Evolutionary conservation across 2,329 filamentous ascomycete species (phyloP), one percentile per base, ranked within the genome.

Genomic region (Thelonectria rubi): DNA sequence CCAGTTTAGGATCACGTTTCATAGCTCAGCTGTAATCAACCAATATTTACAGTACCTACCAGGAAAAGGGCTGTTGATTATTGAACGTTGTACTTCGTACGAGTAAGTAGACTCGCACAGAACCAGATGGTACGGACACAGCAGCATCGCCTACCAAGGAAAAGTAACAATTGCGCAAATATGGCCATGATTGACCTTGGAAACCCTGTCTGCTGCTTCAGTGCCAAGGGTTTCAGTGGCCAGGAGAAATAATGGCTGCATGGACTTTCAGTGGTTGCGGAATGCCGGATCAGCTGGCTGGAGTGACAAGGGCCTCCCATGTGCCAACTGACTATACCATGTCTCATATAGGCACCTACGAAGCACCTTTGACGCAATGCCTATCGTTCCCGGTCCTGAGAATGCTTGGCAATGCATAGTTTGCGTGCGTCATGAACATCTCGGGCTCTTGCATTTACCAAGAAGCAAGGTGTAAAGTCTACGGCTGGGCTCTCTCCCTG

Each of bases 201-300:
- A 14, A 26, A 60, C 51, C 51, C 37, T 60, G 57, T 49, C 18
- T 30, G 18, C 40, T 24, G 47, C 24, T 32, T 52, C 32, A 52
- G 55, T 55, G 58, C 58, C 20, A 46, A 54, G 21, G 24, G 58
- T 60, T 55, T 50, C 45, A 55, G 30, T 46, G 15, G 14, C 45
- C 32, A 40, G 40, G 24, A 40, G 21, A 46, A 51, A 47, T n/a
- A 45, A 50, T 18, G 46, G 37, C 30, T 48, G 18, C 49, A 40
- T 37, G 46, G 30, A 14, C 48, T 20, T 8, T 47, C 18, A 30
- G 40, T 24, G 39, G 40, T 43, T 21, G 30, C 43, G 46, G 47
- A 50, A 26, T 50, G 47, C 46, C 47, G 14, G n/a, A 47, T 40
- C 14, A 55, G 18, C 47, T 55, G 47, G 26, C 26, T 8, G 10